A percentile compares a stretch with the other conserved stretches of the same genome.
Evolutionary conservation across 1,139 yeast species (phyloP).

Genomic region (Meyerozyma smithsonii): DNA sequence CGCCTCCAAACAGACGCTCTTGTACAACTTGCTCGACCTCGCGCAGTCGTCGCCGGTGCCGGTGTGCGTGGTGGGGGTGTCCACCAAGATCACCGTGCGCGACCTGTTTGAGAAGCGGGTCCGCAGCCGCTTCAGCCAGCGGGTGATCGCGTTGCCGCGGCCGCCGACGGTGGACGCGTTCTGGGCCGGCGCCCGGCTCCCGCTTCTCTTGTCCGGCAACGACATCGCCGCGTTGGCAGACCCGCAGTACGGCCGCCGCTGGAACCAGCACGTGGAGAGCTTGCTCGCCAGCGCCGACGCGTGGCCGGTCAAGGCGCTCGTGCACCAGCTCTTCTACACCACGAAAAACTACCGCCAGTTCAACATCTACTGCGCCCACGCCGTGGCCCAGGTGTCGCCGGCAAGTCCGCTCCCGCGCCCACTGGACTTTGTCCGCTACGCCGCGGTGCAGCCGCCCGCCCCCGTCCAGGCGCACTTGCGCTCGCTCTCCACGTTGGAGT

Average conservation of each 20-base stretch:
- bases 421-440: conserved; percentile 21
- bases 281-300: conserved; percentile 11
- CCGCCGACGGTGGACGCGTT: conserved; percentile 43
- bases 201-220: conserved; percentile 20
- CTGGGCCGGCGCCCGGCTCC: conserved; percentile 26
- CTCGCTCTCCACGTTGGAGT: conserved; percentile 64
- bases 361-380: conserved; percentile 44
- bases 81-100: conserved; percentile 68
- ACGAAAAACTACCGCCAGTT: conserved; percentile 56
- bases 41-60: conserved; percentile 74
- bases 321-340: conserved; percentile 51
- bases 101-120: conserved; percentile 90
- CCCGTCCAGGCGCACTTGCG: conserved; percentile 27
- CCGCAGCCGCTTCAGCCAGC: conserved; percentile 80
- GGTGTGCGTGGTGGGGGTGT: conserved; percentile 75
- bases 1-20: conserved; percentile 64
- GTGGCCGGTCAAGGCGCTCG: conserved; percentile 15
- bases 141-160: conserved; percentile 59
- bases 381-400: conserved; percentile 33
- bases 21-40: conserved; percentile 84
- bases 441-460: conserved; percentile 16
- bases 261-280: conserved; percentile 48
- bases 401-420: conserved; percentile 31
- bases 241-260: conserved; percentile 27
- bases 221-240: conserved; percentile 14